phyloP scores from a whole-genome alignment of 805 yeast genomes.

The Candida arabinofermentans region DNA sequence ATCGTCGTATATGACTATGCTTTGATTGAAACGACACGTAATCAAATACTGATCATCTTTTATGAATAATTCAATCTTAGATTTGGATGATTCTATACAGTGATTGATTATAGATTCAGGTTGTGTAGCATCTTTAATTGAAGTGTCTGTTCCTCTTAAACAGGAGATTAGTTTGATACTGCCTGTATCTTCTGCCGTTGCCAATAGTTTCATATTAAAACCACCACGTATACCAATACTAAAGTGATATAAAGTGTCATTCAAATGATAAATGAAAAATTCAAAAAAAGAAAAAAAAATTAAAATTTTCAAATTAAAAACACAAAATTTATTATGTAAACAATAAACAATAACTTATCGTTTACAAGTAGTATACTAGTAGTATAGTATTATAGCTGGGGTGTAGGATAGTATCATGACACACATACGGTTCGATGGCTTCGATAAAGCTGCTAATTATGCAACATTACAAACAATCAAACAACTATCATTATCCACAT shows the following conservation, averaged over 20 bases:
- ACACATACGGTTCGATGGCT: slow-evolving; percentile 30
- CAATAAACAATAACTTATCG: too few relatives aligned
- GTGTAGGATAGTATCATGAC: background rate
- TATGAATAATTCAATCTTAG: slow-evolving; percentile 33
- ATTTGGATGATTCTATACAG: slow-evolving; percentile 27
- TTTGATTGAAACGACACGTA: slow-evolving; percentile 42
- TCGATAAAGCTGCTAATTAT: slow-evolving; percentile 32
- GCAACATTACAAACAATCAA: slow-evolving; percentile 40
- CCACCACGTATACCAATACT: too few relatives aligned
- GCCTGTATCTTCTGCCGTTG: slow-evolving; percentile 66
- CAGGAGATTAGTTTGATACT: slow-evolving; percentile 62
- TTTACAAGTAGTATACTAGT: too few relatives aligned
- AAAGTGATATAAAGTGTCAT: background rate
- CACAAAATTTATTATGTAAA: too few relatives aligned
- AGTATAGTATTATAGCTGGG: too few relatives aligned
- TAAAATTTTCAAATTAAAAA: too few relatives aligned
- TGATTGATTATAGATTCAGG: slow-evolving; percentile 47
- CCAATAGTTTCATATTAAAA: slow-evolving; percentile 54
- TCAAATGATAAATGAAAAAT: background rate
- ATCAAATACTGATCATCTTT: slow-evolving; percentile 34
- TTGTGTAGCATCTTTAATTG: slow-evolving; percentile 59
- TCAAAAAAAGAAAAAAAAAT: background rate
- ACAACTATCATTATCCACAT: slow-evolving; percentile 39
- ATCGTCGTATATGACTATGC: slow-evolving; percentile 39
- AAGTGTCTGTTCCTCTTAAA: slow-evolving; percentile 72